These are phyloP conservation scores for Volvox carteri DNA, from an alignment of 163 green algal genomes.

Conservation along the genomic window DNA sequence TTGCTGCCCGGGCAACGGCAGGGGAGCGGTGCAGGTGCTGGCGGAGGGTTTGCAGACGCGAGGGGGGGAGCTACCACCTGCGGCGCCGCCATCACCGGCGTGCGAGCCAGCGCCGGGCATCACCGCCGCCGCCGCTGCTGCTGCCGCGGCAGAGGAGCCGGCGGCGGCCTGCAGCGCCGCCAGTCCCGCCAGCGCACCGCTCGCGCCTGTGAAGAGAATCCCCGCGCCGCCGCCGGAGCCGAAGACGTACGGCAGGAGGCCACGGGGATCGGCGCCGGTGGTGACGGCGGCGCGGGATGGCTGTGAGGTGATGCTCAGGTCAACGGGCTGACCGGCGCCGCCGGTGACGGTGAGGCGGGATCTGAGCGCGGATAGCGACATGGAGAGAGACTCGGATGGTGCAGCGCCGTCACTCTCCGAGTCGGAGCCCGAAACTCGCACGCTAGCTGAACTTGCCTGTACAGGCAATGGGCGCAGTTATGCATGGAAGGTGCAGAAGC, in stretches of 20 bases:
- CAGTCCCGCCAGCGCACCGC: constrained; percentile 5
- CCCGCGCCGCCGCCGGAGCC: neutral
- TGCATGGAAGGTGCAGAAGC: too few relatives aligned
- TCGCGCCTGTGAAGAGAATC: neutral
- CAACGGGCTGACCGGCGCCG: neutral
- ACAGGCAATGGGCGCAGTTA: too few relatives aligned
- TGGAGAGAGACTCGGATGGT: neutral
- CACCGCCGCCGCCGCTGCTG: neutral
- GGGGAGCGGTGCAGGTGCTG: neutral
- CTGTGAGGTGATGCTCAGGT: neutral
- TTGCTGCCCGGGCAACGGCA: neutral
- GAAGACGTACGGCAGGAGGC: constrained; percentile 5
- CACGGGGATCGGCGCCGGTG: neutral
- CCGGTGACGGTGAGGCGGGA: neutral
- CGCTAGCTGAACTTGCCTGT: constrained; percentile 14
- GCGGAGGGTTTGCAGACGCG: neutral
- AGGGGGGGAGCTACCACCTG: neutral
- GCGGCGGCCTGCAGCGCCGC: neutral
- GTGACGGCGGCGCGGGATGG: neutral
- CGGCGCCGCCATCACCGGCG: neutral
- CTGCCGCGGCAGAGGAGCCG: neutral
- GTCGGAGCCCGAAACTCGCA: neutral
- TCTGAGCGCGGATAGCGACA: neutral
- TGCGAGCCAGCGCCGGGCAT: neutral
- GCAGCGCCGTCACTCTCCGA: constrained; percentile 26